phyloP scores from a whole-genome alignment of 768 basidiomycete genomes.

The Calocera cornea region DNA sequence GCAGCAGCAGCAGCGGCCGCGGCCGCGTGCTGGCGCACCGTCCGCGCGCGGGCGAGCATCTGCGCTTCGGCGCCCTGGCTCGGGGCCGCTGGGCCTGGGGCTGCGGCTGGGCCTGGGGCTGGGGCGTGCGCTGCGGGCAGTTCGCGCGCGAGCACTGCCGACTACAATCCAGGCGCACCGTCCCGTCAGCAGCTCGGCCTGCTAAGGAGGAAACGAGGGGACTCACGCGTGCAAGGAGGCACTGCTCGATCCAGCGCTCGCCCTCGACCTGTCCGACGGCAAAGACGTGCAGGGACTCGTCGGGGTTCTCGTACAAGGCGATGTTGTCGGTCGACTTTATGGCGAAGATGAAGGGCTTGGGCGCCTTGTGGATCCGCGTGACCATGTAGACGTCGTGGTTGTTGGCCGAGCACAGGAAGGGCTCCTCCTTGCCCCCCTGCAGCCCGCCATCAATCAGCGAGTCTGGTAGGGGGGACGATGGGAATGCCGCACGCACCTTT shows the following conservation, averaged over 20 bases:
- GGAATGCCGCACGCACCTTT: constrained; percentile 34
- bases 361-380: constrained; percentile 63
- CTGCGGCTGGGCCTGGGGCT: no score
- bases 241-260: constrained; percentile 61
- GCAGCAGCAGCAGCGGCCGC: no score
- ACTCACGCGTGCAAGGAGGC: constrained; percentile 71
- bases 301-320: constrained; percentile 71
- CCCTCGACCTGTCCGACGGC: constrained; percentile 63
- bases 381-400: constrained; percentile 81
- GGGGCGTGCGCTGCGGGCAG: not conserved
- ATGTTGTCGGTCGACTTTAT: constrained; percentile 80
- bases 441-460: constrained; percentile 8
- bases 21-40: not conserved
- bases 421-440: constrained; percentile 85
- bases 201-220: not conserved
- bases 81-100: no score
- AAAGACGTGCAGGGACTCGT: constrained; percentile 81
- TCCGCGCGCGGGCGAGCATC: not conserved
- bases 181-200: not conserved
- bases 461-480: not conserved
- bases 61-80: not conserved
- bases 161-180: not conserved
- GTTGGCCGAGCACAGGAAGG: constrained; percentile 66
- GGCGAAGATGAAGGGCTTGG: constrained; percentile 73
- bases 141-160: not conserved